phyloP scores from a whole-genome alignment of 2,329 filamentous ascomycete species.

The Clonostachys byssicola region DNA sequence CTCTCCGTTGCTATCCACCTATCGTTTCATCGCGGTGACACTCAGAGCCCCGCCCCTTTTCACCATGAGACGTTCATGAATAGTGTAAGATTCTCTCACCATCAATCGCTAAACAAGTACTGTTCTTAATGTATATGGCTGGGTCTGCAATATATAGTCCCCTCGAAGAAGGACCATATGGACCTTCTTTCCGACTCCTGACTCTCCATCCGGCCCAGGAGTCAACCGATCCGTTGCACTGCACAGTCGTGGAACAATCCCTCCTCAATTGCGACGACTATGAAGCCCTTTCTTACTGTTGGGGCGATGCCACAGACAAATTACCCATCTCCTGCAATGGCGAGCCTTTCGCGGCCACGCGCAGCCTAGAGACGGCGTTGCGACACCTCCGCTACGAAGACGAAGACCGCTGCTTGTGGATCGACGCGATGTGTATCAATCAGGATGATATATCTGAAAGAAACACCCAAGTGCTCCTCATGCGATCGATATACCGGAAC shows the following conservation, averaged over 20 bases:
- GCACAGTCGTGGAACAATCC: neutral
- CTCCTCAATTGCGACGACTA: neutral
- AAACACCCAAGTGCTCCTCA: neutral
- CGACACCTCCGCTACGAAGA: neutral
- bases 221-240: neutral
- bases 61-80: too few species aligned
- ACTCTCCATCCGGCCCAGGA: neutral
- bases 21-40: too few species aligned
- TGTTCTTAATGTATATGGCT: too few species aligned
- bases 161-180: neutral
- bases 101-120: too few species aligned
- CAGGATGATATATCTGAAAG: neutral
- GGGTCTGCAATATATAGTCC: too few species aligned
- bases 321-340: neutral
- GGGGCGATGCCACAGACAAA: neutral
- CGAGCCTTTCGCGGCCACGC: neutral
- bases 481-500: neutral
- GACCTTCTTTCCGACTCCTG: neutral
- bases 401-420: neutral
- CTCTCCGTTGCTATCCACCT: too few species aligned
- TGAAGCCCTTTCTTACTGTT: constrained; percentile 1
- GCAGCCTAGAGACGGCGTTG: neutral
- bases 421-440: neutral
- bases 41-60: too few species aligned
- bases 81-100: too few species aligned